Conservation (phyloP, 176 grass and related monocot genomes). For the Oryza meyeriana region DNA sequence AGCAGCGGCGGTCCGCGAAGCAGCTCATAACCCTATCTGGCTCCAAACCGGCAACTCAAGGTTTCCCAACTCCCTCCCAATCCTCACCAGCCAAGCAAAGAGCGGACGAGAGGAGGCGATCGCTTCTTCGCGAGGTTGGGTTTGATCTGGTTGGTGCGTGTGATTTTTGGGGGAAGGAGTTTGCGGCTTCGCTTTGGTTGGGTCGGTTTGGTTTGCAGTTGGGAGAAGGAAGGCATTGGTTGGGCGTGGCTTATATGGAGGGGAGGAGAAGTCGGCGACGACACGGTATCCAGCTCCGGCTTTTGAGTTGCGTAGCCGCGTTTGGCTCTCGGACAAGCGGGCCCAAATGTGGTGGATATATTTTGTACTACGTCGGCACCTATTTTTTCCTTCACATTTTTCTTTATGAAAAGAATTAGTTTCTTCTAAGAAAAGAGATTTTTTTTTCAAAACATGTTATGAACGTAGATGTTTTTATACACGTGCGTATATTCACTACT, state of each 20-base stretch:
- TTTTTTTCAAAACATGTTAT: too few species aligned
- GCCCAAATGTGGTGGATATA: neutral
- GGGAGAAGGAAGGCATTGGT: neutral
- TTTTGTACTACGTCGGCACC: neutral
- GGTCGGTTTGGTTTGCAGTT: neutral
- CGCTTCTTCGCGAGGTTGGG: neutral
- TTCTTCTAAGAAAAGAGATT: too few species aligned
- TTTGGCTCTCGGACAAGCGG: neutral
- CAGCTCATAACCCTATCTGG: conserved; percentile 47
- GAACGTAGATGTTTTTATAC: too few species aligned
- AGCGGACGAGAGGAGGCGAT: neutral
- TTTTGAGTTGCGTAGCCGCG: neutral
- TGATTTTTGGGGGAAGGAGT: neutral
- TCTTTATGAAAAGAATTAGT: neutral
- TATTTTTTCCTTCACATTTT: neutral
- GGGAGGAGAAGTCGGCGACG: neutral
- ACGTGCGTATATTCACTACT: too few species aligned
- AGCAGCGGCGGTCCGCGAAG: conserved; percentile 43
- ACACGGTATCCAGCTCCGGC: neutral
- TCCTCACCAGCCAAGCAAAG: neutral
- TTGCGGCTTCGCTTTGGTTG: neutral
- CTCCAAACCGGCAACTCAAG: conserved; percentile 54
- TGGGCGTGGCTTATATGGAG: neutral
- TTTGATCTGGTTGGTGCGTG: conserved; percentile 2
- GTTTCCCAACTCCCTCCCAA: neutral